phyloP scores from a whole-genome alignment of 805 yeast species.

The Pichia deserticola region DNA sequence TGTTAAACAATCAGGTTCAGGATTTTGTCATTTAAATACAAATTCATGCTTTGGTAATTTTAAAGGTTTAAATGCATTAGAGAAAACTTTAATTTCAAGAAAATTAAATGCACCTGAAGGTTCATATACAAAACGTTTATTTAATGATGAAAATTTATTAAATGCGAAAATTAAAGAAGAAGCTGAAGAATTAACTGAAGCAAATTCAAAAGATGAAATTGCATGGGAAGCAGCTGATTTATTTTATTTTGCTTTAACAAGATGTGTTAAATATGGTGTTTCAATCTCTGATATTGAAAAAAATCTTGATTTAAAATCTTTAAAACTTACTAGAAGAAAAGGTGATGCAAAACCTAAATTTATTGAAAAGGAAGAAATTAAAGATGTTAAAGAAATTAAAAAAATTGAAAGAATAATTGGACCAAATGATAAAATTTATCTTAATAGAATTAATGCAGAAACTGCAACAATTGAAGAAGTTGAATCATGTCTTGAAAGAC shows the following conservation, averaged over 20 bases:
- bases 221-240: constrained; percentile 98
- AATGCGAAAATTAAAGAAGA: constrained; percentile 90
- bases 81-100: constrained; percentile 58
- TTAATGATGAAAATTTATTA: constrained; percentile 67
- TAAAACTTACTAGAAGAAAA: constrained; percentile 84
- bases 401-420: constrained; percentile 21
- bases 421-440: constrained; percentile 35
- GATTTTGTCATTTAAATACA: constrained; percentile 86
- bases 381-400: constrained; percentile 1
- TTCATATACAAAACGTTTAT: constrained; percentile 88
- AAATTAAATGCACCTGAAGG: constrained; percentile 72
- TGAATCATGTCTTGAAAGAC: constrained; percentile 67
- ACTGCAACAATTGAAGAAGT: constrained; percentile 40
- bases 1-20: constrained; percentile 78
- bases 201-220: constrained; percentile 54
- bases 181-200: constrained; percentile 92
- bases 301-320: constrained; percentile 74
- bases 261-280: constrained; percentile 66
- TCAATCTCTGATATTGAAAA: constrained; percentile 72
- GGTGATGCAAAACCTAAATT: constrained; percentile 94
- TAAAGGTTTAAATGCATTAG: constrained; percentile 61
- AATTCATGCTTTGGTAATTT: constrained; percentile 75
- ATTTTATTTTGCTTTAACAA: constrained; percentile 46
- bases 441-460: constrained; percentile 41
- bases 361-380: constrained; percentile 21